Percentiles rank a stretch among this genome's conserved stretches.
Evolutionary conservation across 139 green algal genomes (phyloP).

Genomic region (Choricystis sp.): DNA sequence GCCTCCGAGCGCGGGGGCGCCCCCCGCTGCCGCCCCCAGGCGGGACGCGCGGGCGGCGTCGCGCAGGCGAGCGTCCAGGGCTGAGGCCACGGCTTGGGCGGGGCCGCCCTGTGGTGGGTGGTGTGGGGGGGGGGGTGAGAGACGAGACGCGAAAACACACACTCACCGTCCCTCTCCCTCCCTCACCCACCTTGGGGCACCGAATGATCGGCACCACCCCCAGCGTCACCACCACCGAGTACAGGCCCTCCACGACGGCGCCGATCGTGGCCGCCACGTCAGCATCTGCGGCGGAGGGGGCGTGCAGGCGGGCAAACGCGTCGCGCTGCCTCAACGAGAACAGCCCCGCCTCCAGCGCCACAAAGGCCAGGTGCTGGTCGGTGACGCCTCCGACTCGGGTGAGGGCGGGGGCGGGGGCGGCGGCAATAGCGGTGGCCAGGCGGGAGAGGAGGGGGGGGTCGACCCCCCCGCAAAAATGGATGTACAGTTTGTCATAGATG

Average conservation of each 20-base stretch:
- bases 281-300: constrained; percentile 63
- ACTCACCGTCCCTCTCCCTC: too few relatives aligned
- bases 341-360: constrained; percentile 64
- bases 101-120: constrained; percentile 49
- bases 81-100: constrained; percentile 77
- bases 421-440: constrained; percentile 31
- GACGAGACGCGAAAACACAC: too few relatives aligned
- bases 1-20: too few relatives aligned
- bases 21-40: too few relatives aligned
- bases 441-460: constrained; percentile 58
- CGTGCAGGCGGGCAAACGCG: constrained; percentile 81
- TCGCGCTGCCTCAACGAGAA: constrained; percentile 77
- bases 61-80: constrained; percentile 57
- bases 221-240: constrained; percentile 73
- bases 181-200: constrained; percentile 26
- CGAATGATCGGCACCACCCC: constrained; percentile 85
- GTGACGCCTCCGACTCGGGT: constrained; percentile 52
- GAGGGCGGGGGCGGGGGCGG: constrained; percentile 7
- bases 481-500: constrained; percentile 81
- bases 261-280: constrained; percentile 72
- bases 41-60: constrained; percentile 51
- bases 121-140: too few relatives aligned
- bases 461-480: constrained; percentile 80
- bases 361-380: constrained; percentile 85
- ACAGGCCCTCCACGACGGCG: constrained; percentile 80